A percentile compares a stretch with the other conserved stretches of the same genome.
Evolutionary conservation across 73 alveolate genomes (phyloP).

Genomic region (Blepharisma japonicum): DNA sequence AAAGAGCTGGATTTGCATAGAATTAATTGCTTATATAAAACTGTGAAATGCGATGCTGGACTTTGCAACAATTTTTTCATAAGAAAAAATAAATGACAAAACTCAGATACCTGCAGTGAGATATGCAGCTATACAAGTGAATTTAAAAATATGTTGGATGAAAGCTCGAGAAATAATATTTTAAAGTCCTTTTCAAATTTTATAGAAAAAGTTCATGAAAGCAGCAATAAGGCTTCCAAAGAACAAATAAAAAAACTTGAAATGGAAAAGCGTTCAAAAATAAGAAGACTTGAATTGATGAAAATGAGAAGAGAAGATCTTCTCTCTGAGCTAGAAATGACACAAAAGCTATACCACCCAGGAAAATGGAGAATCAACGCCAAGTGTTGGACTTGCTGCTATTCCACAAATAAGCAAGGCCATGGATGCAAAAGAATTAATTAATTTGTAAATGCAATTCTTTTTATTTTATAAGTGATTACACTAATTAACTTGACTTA

Average conservation of each 20-base stretch:
- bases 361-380: conserved; percentile 2
- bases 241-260: not conserved
- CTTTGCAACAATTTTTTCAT: not conserved
- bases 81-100: not conserved
- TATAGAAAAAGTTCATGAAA: not conserved
- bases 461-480: too few species aligned
- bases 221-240: not conserved
- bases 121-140: not conserved
- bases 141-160: not conserved
- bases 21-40: not conserved
- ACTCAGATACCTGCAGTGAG: conserved; percentile 1
- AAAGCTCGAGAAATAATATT: not conserved
- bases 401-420: too few species aligned
- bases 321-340: not conserved
- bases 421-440: too few species aligned
- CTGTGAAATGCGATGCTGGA: not conserved
- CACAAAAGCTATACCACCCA: not conserved
- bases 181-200: not conserved
- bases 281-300: not conserved
- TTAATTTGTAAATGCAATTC: too few species aligned
- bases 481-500: too few species aligned
- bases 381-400: not conserved
- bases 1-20: not conserved
- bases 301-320: not conserved
- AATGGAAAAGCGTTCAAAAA: not conserved